Base-by-base conservation (phyloP, 371 early-diverging fungal species). In the Conidiobolus incongruus region DNA sequence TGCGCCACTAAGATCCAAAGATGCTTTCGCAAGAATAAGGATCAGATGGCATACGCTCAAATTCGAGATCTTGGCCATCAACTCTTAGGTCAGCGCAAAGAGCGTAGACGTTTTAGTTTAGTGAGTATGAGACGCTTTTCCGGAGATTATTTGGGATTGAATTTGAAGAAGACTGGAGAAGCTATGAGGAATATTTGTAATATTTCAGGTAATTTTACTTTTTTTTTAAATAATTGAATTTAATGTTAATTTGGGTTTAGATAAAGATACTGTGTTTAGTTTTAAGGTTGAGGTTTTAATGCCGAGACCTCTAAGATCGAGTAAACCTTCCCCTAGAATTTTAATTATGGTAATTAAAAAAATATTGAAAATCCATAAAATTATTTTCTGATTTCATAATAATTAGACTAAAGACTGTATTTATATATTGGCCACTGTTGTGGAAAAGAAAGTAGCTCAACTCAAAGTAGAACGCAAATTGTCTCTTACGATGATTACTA, bases 21-120 rank as follows among this genome's bases (percentile, higher is more conserved):
- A 7, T 74, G 69, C 53, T 94, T 83, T 73, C 64, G 85, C 35
- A 69, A 72, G 47, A 88, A 81, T 66, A 91, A 91, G 62, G 75
- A 81, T 52, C 76, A 83, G 37, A 75, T 90, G 49, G 80, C 80
- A 38, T 89, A 83, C 52, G 47, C 90, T 35, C 88, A 86, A 49
- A 64, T 88, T 60, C 77, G 95, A 35, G 88, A 92, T 50, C 77
- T 86, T 62, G 89, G 90, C 19, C 85, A 84, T 48, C 77, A 86
- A 44, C 70, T 96, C n/a, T 63, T 94, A 55, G 78, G 63, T 39
- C 72, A 71, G 24, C 73, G 86, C 38, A 94, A 92, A 59, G 91
- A 93, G 53, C 68, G 93, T 46, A 76, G 91, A 45, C 61, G 93
- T 36, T 82, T 79, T 59, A 80, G 82, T 35, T 53, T 96, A 34